Evolutionary conservation across 2,329 filamentous ascomycete species (phyloP).

Genomic region (Cercospora berteroae): DNA sequence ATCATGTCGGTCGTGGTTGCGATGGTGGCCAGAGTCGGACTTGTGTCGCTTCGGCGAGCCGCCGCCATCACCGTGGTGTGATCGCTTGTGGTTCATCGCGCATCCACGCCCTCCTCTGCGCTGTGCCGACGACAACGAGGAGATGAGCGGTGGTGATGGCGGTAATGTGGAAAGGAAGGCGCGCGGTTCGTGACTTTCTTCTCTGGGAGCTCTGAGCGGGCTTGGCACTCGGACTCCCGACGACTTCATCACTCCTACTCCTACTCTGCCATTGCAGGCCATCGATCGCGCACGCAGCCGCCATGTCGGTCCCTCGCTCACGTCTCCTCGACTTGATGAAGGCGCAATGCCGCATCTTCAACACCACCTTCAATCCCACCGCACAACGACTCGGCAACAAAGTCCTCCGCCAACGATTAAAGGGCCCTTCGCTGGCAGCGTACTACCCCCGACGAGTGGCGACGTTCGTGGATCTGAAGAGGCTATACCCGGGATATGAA

Average conservation of each 20-base stretch:
- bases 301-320: slow-evolving; percentile 53
- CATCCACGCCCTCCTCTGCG: slow-evolving; percentile 34
- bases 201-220: background rate
- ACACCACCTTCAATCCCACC: slow-evolving; percentile 84
- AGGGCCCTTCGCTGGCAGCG: slow-evolving; percentile 74
- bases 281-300: slow-evolving; percentile 18
- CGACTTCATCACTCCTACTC: background rate
- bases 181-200: background rate
- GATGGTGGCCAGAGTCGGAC: slow-evolving; percentile 4
- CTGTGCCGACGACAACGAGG: slow-evolving; percentile 36
- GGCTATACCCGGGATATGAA: slow-evolving; percentile 65
- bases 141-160: slow-evolving; percentile 29
- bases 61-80: slow-evolving; percentile 13
- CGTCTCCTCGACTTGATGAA: slow-evolving; percentile 71
- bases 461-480: slow-evolving; percentile 71
- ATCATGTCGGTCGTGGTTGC: slow-evolving; percentile 7
- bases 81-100: slow-evolving; percentile 26
- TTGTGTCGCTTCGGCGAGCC: slow-evolving; percentile 12
- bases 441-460: slow-evolving; percentile 83
- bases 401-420: slow-evolving; percentile 81
- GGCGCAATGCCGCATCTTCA: slow-evolving; percentile 92
- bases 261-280: background rate
- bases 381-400: slow-evolving; percentile 83
- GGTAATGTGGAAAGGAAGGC: background rate
- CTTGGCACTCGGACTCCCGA: slow-evolving; percentile 2